Base-by-base conservation (phyloP, 352 stramenopile species). In the Blastocystis hominis region DNA sequence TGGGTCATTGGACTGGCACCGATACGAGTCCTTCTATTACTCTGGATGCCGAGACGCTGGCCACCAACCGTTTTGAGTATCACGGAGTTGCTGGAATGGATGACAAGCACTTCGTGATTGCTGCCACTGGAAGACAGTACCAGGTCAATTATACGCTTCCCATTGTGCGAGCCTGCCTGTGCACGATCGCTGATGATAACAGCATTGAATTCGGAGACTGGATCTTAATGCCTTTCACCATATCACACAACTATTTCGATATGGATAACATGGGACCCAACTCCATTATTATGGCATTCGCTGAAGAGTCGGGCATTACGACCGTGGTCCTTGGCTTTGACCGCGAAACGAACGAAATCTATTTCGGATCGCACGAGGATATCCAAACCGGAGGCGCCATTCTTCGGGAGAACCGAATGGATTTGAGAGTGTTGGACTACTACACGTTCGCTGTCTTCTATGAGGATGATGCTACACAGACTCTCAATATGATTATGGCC, bases 201-300 rank as follows among this genome's bases (percentile, higher is more conserved):
- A 59, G 17, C 13, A 62, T 87, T 46, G 44, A 5, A 13, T 56
- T 87, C 44, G 77, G 62, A 36, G 40, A 50, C 13, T 87, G 77
- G 77, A 75, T 66, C 30, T 9, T 24, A 9, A 17, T 87, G 24
- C 30, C 24, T 36, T 87, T 87, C 77, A 42, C 53, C 20, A 76
- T 87, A 38, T 87, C 77, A 2, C 62, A 78, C 62, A 87, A 87
- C 66, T 87, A 50, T 30, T 87, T 87, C 46, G 77, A 75, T 44
- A 87, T 87, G 77, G 77, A 87, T 42, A 87, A 87, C 55, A 78
- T 87, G 62, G 77, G 66, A 30, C 62, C 62, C n/a, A 63, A 64
- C 36, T 15, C 77, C 34, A 53, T 87, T 24, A 78, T 87, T n/a
- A 87, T 87, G 62, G 40, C 61, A 5, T 87, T 78, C 36, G 47